A percentile compares a stretch with the other conserved stretches of the same genome.
Evolutionary conservation across 2,329 filamentous ascomycete genomes (phyloP).

Genomic region (Ascochyta pisi): DNA sequence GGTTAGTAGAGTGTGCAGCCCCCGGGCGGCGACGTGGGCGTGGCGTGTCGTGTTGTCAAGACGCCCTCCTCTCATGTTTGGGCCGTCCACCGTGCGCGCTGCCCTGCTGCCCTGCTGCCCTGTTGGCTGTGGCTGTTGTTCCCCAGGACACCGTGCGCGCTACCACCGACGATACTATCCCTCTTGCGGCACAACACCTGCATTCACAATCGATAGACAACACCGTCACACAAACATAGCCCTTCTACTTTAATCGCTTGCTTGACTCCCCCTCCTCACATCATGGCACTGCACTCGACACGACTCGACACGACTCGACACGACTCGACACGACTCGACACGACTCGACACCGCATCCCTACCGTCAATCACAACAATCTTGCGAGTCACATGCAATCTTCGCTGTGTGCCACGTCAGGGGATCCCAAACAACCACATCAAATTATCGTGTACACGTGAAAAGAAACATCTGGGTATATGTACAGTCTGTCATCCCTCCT

Average conservation of each 20-base stretch:
- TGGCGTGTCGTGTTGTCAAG: constrained; percentile 32
- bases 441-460: constrained; percentile 7
- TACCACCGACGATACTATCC: not conserved
- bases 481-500: constrained; percentile 21
- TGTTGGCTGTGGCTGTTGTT: constrained; percentile 4
- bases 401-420: constrained; percentile 14
- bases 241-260: too few relatives aligned
- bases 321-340: too few relatives aligned
- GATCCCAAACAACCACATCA: constrained; percentile 5
- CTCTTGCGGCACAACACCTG: not conserved
- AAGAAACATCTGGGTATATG: constrained; percentile 23
- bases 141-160: constrained; percentile 18
- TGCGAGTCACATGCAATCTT: constrained; percentile 13
- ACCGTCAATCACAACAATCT: not conserved
- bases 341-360: not conserved
- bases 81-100: not conserved
- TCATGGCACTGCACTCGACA: too few relatives aligned
- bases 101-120: not conserved
- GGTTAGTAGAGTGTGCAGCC: constrained; percentile 44
- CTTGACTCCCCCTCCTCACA: too few relatives aligned
- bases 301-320: too few relatives aligned
- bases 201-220: not conserved
- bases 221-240: too few relatives aligned
- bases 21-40: constrained; percentile 26
- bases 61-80: constrained; percentile 23